Base-by-base conservation (phyloP, 371 early-diverging fungal genomes). In the Rhizopus delemar region DNA sequence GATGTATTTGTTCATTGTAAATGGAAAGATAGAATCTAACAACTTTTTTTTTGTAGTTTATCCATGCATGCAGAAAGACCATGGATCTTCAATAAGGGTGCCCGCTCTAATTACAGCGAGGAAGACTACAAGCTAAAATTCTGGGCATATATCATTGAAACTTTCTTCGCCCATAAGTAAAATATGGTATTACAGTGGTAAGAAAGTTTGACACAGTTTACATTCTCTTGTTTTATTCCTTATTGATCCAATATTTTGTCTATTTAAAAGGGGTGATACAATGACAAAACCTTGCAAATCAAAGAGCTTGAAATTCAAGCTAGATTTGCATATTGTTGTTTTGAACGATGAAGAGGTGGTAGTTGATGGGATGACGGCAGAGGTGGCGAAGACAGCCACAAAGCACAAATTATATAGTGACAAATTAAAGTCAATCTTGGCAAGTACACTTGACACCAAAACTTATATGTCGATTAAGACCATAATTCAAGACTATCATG, bases 1-100 rank as follows among this genome's bases (percentile, higher is more conserved):
- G 51, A 50, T 50, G 35, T 56, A 56, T 46, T 46, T 34, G 45
- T 56, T 34, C 33, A 56, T 56, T 56, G 56, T 46, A 56, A 56
- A 46, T 46, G 46, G n/a, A 32, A 50, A 50, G 50, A 50, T 50
- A 50, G 33, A 50, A 50, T 50, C 50, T 50, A 50, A 50, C 50
- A 50, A 13, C 33, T n/a, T 50, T 50, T 50, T 50, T 50, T 50
- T 50, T 50, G 29, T 50, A 32, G 29, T 33, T 50, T 50, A 32
- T 43, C 43, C 8, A 43, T 43, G 43, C 43, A 43, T 43, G 43
- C n/a, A 13, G 43, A 43, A 43, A 4, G 43, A 43, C n/a, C 43
- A 15, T 43, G 43, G 43, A 50, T 50, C 50, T 33, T 50, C 50
- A 50, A 33, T 50, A 50, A 50, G 50, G 9, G 50, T 50, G 33